Evolutionary conservation across 2,329 filamentous ascomycete species (phyloP), one percentile per base, ranked within the genome.

Genomic region (Aspergillus aculeatus): DNA sequence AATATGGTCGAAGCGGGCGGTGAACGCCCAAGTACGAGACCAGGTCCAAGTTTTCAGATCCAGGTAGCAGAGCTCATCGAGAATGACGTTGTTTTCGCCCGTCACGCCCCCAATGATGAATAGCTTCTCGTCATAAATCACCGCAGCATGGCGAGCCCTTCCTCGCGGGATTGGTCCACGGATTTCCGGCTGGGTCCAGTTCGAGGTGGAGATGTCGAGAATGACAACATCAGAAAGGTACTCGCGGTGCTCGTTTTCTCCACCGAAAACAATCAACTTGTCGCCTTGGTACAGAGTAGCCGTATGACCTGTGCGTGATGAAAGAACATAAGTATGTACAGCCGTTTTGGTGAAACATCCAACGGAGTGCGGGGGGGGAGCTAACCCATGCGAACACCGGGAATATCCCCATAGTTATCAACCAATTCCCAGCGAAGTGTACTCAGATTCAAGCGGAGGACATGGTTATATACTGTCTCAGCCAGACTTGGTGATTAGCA

Each of bases 351-450:
- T 24, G 12, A 53, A 38, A 26, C 12, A 58, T 47, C 1, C 5
- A 50, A 23, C 19, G 31, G 19, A n/a, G 50, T n/a, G 21, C 26
- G 58, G 26, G 55, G 38, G 58, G 55, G 38, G 58, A 71, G 38
- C 83, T 68, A 82, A 92, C 93, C 94, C 95, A 98, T 98, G 66
- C 94, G 88, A 53, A 98, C 94, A 14, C 94, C 94, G 4, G 94
- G 94, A 65, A 98, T 98, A 77, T 98, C 94, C 35, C 95, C 95
- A 80, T 96, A 99, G 77, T 99, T 99, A 78, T 98, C 95, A 21
- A 99, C 94, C 54, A 99, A 81, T 66, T 87, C 95, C 95, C 95
- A 99, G 74, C 95, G 91, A 67, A 95, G 88, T 63, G 89, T 93
- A 62, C 89, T 83, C 64, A 99, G 84, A 74, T 99, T 93, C 54